phyloP scores from a whole-genome alignment of 805 yeast species.

The Saccharomycopsis malanga region DNA sequence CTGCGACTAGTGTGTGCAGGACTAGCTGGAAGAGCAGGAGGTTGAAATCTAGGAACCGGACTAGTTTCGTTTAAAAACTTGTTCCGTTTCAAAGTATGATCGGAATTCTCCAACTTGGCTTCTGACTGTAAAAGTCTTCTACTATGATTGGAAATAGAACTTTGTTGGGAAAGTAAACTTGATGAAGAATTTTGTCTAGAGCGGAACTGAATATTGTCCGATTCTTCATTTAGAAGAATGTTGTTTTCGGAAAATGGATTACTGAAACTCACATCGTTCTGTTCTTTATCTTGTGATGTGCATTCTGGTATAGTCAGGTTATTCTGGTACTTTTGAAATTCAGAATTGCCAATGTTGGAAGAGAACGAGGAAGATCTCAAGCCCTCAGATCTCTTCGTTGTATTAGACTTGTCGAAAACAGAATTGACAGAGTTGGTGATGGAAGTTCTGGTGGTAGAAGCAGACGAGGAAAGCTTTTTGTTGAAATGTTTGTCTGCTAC shows the following conservation, averaged over 20 bases:
- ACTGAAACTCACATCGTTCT: background rate
- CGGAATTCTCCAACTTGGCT: background rate
- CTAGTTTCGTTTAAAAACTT: constrained; percentile 10
- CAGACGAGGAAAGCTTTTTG: constrained; percentile 1
- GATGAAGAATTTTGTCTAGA: constrained; percentile 5
- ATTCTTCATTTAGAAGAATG: background rate
- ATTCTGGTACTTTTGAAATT: background rate
- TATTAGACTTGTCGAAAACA: constrained; percentile 9
- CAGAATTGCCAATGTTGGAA: constrained; percentile 5
- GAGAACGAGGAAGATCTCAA: constrained; percentile 6
- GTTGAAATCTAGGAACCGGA: constrained; percentile 11
- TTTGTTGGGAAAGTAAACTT: background rate
- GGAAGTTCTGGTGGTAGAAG: constrained; percentile 14
- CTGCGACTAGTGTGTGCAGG: constrained; percentile 14
- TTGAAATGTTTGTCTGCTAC: no score
- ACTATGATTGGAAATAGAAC: constrained; percentile 1
- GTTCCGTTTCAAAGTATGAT: constrained; percentile 1
- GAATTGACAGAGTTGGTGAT: constrained; percentile 14
- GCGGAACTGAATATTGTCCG: background rate
- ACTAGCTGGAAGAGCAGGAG: constrained; percentile 11
- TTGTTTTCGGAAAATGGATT: background rate
- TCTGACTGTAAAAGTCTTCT: constrained; percentile 5
- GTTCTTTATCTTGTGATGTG: background rate
- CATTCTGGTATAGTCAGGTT: constrained; percentile 4
- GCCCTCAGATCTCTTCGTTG: background rate